Evolutionary conservation across 2,329 filamentous ascomycete species (phyloP), one percentile per base, ranked within the genome.

Genomic region (Apiospora pterosperma): DNA sequence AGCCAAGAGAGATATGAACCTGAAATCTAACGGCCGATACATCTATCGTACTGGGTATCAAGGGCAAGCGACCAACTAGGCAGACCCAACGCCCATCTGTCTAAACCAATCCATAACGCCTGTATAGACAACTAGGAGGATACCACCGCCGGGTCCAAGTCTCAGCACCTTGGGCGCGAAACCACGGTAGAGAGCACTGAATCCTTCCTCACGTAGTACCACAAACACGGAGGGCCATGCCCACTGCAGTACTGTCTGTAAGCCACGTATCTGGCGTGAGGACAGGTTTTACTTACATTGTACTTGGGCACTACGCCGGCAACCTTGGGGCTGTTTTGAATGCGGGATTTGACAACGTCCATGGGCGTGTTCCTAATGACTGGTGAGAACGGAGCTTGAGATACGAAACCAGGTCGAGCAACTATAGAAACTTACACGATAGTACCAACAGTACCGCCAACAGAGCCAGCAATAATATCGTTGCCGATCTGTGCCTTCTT

Each of bases 341-440:
- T 99, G 68, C 96, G 90, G 70, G 92, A 96, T 87, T 99, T 99
- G 81, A 98, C 94, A 23, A 98, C 95, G 75, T 98, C 94, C 88
- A 97, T 90, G 65, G 94, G 93, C 3, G 95, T 98, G 84, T 99
- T 99, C 68, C 98, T 76, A 44, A 97, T 86, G 3, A 77, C 96
- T 95, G 62, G 73, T 60, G 14, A 62, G 39, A 21, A 36, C 23
- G 36, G 12, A 25, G 23, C 21, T 48, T 5, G 16, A 34, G 23
- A 44, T 34, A 10, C 19, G 10, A 39, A 5, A 2, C 10, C 19
- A 34, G 11, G 3, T 41, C 14, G 25, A 34, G 36, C 36, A 36
- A 41, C 28, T 31, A 19, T 5, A 38, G n/a, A 25, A 39, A 60
- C 58, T 60, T 60, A 60, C 48, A 55, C 11, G 19, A 59, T 59